Evolutionary conservation across 306 rosid species (phyloP).

Genomic region (Dalbergia cochinchinensis): DNA sequence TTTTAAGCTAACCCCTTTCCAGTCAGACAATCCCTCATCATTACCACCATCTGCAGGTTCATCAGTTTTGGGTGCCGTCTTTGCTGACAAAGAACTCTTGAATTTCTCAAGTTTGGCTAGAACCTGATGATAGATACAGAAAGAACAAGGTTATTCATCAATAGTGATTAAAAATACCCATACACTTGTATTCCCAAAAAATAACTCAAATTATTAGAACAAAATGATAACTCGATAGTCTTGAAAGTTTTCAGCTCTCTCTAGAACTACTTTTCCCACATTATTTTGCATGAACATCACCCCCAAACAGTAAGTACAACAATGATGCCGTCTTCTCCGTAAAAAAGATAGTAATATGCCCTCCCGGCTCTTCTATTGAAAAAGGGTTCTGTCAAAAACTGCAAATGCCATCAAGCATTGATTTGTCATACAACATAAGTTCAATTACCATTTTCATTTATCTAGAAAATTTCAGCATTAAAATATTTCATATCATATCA

Average conservation of each 20-base stretch:
- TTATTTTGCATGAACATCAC: conserved; percentile 10
- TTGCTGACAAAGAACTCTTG: conserved; percentile 56
- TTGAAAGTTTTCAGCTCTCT: conserved; percentile 32
- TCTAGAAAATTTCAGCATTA: conserved; percentile 6
- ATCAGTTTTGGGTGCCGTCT: conserved; percentile 39
- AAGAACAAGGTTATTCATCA: conserved; percentile 7
- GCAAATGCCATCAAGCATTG: conserved; percentile 8
- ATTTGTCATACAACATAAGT: conserved; percentile 6
- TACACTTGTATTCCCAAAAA: not conserved
- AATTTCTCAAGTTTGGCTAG: conserved; percentile 86
- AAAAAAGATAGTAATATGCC: not conserved
- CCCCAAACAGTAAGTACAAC: conserved; percentile 19
- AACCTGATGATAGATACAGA: conserved; percentile 56
- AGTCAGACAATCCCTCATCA: conserved; percentile 67
- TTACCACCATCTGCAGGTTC: conserved; percentile 58
- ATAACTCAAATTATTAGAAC: not conserved
- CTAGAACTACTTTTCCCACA: conserved; percentile 2
- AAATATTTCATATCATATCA: not conserved
- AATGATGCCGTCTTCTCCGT: not conserved
- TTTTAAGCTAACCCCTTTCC: conserved; percentile 67
- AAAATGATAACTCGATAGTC: not conserved
- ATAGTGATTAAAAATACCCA: conserved; percentile 25
- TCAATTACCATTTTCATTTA: conserved; percentile 9
- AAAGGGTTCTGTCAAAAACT: not conserved
- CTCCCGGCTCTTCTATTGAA: not conserved